Evolutionary conservation across 1,284 basidiomycete genomes (phyloP).

Genomic region (Trametes versicolor): DNA sequence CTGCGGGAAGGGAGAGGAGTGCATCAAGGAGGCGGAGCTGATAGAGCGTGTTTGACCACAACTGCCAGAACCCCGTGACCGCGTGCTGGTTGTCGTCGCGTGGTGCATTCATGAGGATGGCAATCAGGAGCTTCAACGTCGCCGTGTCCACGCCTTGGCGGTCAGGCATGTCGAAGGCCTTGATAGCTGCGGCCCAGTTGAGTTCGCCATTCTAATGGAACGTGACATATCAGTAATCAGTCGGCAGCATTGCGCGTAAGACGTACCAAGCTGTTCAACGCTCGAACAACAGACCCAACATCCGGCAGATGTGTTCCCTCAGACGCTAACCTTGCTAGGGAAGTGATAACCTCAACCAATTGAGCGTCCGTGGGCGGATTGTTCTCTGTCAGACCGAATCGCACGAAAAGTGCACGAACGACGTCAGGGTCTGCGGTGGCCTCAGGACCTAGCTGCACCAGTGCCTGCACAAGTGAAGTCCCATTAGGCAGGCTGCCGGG

Average conservation of each 20-base stretch:
- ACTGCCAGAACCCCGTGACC: slow-evolving; percentile 82
- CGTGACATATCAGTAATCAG: not conserved
- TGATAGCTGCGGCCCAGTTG: slow-evolving; percentile 84
- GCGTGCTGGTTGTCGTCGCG: slow-evolving; percentile 77
- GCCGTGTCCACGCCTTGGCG: slow-evolving; percentile 84
- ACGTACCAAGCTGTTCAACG: slow-evolving; percentile 74
- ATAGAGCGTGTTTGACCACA: slow-evolving; percentile 88
- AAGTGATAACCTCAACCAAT: slow-evolving; percentile 74
- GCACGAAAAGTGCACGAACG: slow-evolving; percentile 70
- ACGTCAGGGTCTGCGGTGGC: slow-evolving; percentile 78
- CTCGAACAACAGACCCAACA: slow-evolving; percentile 79
- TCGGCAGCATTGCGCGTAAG: not conserved
- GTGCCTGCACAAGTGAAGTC: slow-evolving; percentile 74
- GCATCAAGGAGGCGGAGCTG: slow-evolving; percentile 91
- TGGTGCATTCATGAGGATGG: slow-evolving; percentile 78
- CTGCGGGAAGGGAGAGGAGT: slow-evolving; percentile 86
- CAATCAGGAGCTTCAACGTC: slow-evolving; percentile 83
- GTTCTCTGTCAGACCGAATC: slow-evolving; percentile 76
- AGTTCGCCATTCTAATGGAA: slow-evolving; percentile 62
- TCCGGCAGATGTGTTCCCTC: slow-evolving; percentile 81
- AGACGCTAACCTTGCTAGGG: slow-evolving; percentile 70
- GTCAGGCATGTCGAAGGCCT: slow-evolving; percentile 81
- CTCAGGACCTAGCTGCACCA: slow-evolving; percentile 81
- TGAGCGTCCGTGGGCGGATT: slow-evolving; percentile 76
- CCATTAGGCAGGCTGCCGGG: slow-evolving; percentile 66